Evolutionary conservation across 2,329 filamentous ascomycete genomes (phyloP), one percentile per base, ranked within the genome.

Genomic region (Cordyceps militaris): DNA sequence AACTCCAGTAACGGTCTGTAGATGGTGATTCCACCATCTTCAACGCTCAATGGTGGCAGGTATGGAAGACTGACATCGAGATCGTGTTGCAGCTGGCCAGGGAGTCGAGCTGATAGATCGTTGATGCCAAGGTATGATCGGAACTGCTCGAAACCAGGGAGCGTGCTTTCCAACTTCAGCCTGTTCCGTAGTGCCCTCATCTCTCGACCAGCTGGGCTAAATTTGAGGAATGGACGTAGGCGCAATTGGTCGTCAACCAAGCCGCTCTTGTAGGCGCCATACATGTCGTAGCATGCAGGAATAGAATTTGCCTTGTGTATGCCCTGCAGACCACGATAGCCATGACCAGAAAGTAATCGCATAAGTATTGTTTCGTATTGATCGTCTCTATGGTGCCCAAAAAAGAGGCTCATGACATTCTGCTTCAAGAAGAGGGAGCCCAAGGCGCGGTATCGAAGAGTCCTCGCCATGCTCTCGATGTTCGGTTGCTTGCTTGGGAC

Each of bases 341-440:
- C 75, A 65, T 90, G 87, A 0, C 86, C 85, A 3, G 77, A 76
- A 9, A 86, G 71, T 36, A 97, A 71, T 43, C 94, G 82, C 85
- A 91, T 88, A 50, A 97, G 73, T 4, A 95, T 79, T 0, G 92
- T 97, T 73, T 99, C 94, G 57, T 91, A 88, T 67, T 94, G 90
- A 66, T 99, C 94, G 66, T 97, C 92, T 61, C 81, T 77, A 69
- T 99, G 94, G 68, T 99, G 94, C 4, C 87, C 94, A 28, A 95
- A 75, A 40, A 97, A 79, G 1, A 97, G 69, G 21, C 82, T 81
- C 4, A 71, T 72, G 4, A 88, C 81, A 0, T 73, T 68, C 6
- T 74, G 63, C 1, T 73, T 68, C 16, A 71, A 70, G 67, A 88
- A 91, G 8, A 79, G 77, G 14, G 64, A 67, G 1, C 88, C 92